Conservation (phyloP, 2,329 filamentous ascomycete species). For the Fusarium musae region DNA sequence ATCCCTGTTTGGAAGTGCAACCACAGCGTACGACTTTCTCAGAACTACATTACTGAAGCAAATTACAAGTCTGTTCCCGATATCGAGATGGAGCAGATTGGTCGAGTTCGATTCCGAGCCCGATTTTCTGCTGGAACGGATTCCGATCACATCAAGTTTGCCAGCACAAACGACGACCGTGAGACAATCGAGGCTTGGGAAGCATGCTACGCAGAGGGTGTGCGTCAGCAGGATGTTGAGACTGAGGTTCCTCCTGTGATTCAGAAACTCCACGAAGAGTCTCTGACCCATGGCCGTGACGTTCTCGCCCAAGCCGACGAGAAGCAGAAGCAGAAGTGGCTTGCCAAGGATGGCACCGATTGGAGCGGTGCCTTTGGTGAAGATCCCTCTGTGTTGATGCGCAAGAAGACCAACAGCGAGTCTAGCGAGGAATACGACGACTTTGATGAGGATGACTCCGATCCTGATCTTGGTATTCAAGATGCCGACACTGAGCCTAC, state of each 20-base stretch:
- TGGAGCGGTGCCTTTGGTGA: slow-evolving; percentile 89
- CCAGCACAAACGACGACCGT: slow-evolving; percentile 86
- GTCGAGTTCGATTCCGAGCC: slow-evolving; percentile 81
- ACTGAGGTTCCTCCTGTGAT: slow-evolving; percentile 78
- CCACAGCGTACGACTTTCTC: slow-evolving; percentile 78
- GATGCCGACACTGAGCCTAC: slow-evolving; percentile 59
- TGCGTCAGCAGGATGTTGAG: slow-evolving; percentile 76
- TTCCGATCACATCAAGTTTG: slow-evolving; percentile 83
- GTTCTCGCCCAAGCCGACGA: slow-evolving; percentile 78
- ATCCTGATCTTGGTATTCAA: slow-evolving; percentile 68
- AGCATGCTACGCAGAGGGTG: slow-evolving; percentile 87
- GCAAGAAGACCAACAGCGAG: slow-evolving; percentile 43
- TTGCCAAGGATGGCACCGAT: slow-evolving; percentile 82
- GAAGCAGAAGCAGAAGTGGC: slow-evolving; percentile 81
- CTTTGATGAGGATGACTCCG: slow-evolving; percentile 53
- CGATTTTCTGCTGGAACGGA: slow-evolving; percentile 93
- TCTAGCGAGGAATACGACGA: slow-evolving; percentile 55
- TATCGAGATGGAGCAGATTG: slow-evolving; percentile 81
- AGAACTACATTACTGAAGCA: slow-evolving; percentile 89
- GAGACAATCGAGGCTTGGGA: slow-evolving; percentile 98
- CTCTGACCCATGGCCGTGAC: slow-evolving; percentile 81
- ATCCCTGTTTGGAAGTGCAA: slow-evolving; percentile 92
- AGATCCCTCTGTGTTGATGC: slow-evolving; percentile 69
- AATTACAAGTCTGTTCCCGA: slow-evolving; percentile 78
- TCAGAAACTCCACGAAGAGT: slow-evolving; percentile 82